These are phyloP conservation scores for Phaeomoniella chlamydospora DNA, from an alignment of 2,329 filamentous ascomycete species.

Conservation along the genomic window DNA sequence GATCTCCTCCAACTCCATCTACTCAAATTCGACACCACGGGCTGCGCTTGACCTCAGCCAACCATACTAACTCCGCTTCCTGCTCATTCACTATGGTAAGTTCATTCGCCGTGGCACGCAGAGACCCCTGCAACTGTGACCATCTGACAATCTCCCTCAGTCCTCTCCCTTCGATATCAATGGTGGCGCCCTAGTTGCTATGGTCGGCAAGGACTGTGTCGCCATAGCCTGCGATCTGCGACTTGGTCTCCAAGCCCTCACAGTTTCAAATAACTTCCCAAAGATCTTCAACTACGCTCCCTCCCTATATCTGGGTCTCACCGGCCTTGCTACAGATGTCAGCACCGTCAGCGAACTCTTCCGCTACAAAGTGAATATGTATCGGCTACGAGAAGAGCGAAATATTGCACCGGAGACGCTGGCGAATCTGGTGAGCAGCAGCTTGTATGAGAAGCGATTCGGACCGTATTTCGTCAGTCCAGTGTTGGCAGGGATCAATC, in stretches of 20 bases:
- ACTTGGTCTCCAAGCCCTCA: conserved; percentile 89
- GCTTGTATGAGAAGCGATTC: conserved; percentile 89
- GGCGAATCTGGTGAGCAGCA: conserved; percentile 84
- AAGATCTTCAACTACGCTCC: conserved; percentile 94
- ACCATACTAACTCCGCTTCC: background rate
- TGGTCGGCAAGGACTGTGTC: conserved; percentile 99
- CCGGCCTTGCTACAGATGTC: conserved; percentile 91
- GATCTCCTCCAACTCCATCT: background rate
- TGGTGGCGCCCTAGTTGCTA: conserved; percentile 91
- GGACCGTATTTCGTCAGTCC: conserved; percentile 93
- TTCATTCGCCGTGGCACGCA: background rate
- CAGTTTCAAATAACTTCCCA: conserved; percentile 98
- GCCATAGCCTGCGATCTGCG: conserved; percentile 98
- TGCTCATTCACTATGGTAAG: background rate
- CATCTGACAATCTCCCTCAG: conserved; percentile 32
- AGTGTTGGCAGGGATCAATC: conserved; percentile 87
- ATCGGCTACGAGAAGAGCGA: conserved; percentile 94
- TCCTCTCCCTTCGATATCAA: conserved; percentile 91
- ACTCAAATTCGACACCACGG: background rate
- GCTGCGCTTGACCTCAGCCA: background rate
- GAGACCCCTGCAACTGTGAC: background rate
- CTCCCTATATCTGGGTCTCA: conserved; percentile 88
- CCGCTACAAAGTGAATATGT: conserved; percentile 99
- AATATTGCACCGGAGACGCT: conserved; percentile 89
- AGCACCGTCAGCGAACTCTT: conserved; percentile 90